Base-by-base conservation (phyloP, 2,329 filamentous ascomycete species). In the Calonectria montana region DNA sequence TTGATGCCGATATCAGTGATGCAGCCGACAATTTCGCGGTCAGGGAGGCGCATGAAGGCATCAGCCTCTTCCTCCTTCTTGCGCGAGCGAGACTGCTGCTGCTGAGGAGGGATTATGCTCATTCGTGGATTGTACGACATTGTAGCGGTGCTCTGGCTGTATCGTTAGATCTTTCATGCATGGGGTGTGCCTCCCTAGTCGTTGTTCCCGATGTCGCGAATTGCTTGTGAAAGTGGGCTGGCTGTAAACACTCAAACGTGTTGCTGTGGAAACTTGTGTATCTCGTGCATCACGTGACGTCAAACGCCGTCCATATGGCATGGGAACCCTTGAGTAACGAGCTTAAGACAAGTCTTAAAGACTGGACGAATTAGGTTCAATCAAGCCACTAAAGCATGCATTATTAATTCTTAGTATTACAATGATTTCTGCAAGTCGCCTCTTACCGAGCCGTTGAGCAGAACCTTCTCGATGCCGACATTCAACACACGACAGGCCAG, bases 1-100 rank as follows among this genome's bases (percentile, higher is more conserved):
- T 91, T 92, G 79, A 98, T 96, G 71, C 96, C 96, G 80, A 98
- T 98, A 83, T 98, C 97, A 80, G 93, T 97, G 86, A 99, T 98
- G 84, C 97, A 99, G 82, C 94, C 95, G 77, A 96, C 96, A 73
- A 99, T 98, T 83, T 99, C 97, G 79, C 88, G 88, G 82, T 91
- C 91, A 9, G 89, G 87, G 69, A 91, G 86, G 67, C 88, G 87
- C 86, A 91, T 91, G 77, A 90, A 88, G 67, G 89, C 88, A 80
- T 91, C 88, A 65, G 88, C 87, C 69, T 90, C 87, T 37, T 91
- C 89, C 75, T 90, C 89, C 80, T 90, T 91, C 80, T 89, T 90
- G 78, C 89, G 87, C 70, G 86, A 83, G 67, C 88, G 88, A 75
- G 86, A 86, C 57, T 84, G 83, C 71, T 88, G 86, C 80, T 88